Evolutionary conservation across 148 eudicot genomes (phyloP), one percentile per base, ranked within the genome.

Genomic region (Rhododendron ferrugineum): DNA sequence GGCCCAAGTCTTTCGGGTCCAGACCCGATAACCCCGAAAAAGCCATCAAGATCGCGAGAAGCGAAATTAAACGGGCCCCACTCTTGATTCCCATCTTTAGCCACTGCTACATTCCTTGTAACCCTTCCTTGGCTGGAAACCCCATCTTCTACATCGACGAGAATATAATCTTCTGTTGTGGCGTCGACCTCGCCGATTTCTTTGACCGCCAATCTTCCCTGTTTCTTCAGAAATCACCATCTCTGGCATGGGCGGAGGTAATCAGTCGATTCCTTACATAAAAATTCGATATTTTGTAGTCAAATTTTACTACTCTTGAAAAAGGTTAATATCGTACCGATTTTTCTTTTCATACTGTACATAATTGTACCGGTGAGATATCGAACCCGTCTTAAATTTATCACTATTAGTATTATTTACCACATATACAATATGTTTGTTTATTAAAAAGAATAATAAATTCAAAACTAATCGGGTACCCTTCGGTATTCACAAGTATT

Each of bases 61-160:
- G 87, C 30, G 92, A 91, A 2, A 88, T 95, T 15, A 94, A 92
- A 81, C 87, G 94, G 37, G 98, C 98, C 15, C 99, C 99, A 0
- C 86, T 94, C 14, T 68, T 97, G 85, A 92, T 97, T 30, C 99
- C 99, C 18, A 86, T 97, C 46, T 93, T 94, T 83, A 92, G 88
- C 88, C 96, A 90, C 66, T 97, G 99, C 66, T 97, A 97, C 82
- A 91, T 97, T 64, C 97, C 99, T 0, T 93, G 98, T 50, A 93
- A 89, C 70, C 99, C 99, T 1, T 89, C 89, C 13, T 86, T 97
- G 60, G 95, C 98, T 4, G 99, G 99, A 1, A 97, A 94, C 85
- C 99, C 99, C 0, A 76, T 95, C 0, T 97, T 97, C 56, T 95
- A 86, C 89, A 89, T 96, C 11, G 99, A 97, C 76, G 99, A 97